A percentile compares a stretch with the other conserved stretches of the same genome.
phyloP scores from a whole-genome alignment of 352 stramenopile species.

The Pythium dissimile region DNA sequence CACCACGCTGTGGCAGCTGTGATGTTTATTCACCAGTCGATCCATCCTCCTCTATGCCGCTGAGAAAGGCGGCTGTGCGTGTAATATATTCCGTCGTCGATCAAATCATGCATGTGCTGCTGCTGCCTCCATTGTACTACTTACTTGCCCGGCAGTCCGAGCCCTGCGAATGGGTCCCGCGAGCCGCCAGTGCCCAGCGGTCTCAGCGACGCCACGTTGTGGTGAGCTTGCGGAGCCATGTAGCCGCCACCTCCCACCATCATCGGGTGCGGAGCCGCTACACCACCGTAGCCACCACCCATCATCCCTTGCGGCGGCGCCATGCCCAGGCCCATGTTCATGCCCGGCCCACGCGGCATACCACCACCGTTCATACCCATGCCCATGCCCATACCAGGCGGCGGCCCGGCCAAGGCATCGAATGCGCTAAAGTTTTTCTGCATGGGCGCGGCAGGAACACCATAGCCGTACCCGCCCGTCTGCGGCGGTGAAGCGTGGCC shows the following conservation, averaged over 20 bases:
- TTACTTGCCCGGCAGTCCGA: slow-evolving; percentile 52
- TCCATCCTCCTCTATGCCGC: not conserved
- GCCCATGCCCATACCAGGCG: slow-evolving; percentile 30
- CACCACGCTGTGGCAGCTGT: not conserved
- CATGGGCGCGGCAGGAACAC: slow-evolving; percentile 11
- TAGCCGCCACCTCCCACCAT: slow-evolving; percentile 33
- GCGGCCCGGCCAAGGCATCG: slow-evolving; percentile 38
- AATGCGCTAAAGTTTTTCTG: slow-evolving; percentile 59
- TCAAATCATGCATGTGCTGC: not conserved
- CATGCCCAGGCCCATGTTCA: slow-evolving; percentile 30
- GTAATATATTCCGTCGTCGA: too few relatives aligned
- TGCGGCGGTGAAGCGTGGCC: slow-evolving; percentile 12
- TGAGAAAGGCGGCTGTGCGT: not conserved
- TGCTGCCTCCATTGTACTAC: not conserved
- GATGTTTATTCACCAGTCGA: not conserved
- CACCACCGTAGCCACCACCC: slow-evolving; percentile 1
- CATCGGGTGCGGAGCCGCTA: slow-evolving; percentile 14
- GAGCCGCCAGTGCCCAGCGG: slow-evolving; percentile 2
- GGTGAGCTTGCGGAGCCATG: slow-evolving; percentile 9
- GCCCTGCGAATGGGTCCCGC: slow-evolving; percentile 71
- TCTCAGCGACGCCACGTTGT: slow-evolving; percentile 7
- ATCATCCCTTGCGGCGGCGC: slow-evolving; percentile 26
- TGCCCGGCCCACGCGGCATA: slow-evolving; percentile 20
- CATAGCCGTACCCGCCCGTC: slow-evolving; percentile 21
- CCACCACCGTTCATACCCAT: slow-evolving; percentile 20